Base-by-base conservation (phyloP, 495 filamentous ascomycete genomes). In the Aspergillus nidulans region DNA sequence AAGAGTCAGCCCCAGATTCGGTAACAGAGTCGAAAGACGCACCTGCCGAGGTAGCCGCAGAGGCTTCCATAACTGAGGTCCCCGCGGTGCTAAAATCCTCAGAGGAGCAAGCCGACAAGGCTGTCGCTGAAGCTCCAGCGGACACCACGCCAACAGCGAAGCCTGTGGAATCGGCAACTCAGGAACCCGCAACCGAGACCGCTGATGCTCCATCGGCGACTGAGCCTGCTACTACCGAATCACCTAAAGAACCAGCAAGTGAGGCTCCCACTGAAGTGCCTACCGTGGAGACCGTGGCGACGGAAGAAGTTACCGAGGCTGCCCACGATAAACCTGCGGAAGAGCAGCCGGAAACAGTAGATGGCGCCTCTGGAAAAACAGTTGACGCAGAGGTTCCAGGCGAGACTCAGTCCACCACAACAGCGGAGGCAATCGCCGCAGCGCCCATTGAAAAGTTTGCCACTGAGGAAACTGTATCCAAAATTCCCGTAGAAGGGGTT, bases 161-260 rank as follows among this genome's bases (percentile, higher is more conserved):
- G 15, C 19, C 19, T 15, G 13, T 26, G n/a, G 25, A 47, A 5
- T 1, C 25, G 1, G 23, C 44, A 20, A 20, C 16, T 32, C 44
- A 47, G 15, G 44, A 47, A 47, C n/a, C 25, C 15, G 44, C 44
- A 16, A 19, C 26, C 12, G 44, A 34, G 30, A 6, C 15, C 30
- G 9, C 2, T 12, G 10, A 34, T 10, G 19, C 13, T 3, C 16
- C n/a, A 10, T 44, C 10, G 32, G 34, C 16, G 30, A 43, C 32
- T 8, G 47, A 46, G 25, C 36, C 52, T 20, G 6, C 38, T 19
- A 51, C 56, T 24, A 43, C 30, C 13, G 58, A 64, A 30, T 30
- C 49, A 6, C 39, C 30, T 4, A 26, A 60, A 18, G 56, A 43
- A 39, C 24, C 21, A 47, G 25, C 5, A 25, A 32, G 32, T 15